phyloP scores from a whole-genome alignment of 306 rosid species.

The Arachis stenosperma region DNA sequence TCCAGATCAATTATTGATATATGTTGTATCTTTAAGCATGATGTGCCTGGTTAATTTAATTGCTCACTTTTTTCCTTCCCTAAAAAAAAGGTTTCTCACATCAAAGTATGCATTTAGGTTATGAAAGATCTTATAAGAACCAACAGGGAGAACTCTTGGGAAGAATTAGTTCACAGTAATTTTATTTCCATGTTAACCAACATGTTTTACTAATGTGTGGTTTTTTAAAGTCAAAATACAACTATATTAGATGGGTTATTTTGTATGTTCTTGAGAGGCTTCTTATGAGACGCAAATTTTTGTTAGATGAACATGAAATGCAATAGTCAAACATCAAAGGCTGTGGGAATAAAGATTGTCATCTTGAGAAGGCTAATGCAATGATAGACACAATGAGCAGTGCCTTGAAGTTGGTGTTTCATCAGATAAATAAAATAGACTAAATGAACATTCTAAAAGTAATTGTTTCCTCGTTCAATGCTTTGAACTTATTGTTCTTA shows the following conservation, averaged over 20 bases:
- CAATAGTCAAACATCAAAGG: conserved; percentile 55
- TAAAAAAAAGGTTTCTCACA: too few relatives aligned
- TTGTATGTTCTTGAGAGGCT: conserved; percentile 91
- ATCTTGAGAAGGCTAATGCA: conserved; percentile 92
- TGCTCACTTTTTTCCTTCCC: too few relatives aligned
- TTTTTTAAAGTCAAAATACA: conserved; percentile 82
- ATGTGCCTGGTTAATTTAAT: too few relatives aligned
- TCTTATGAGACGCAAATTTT: conserved; percentile 92
- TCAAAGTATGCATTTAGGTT: too few relatives aligned
- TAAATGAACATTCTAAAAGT: conserved; percentile 93
- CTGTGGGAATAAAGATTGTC: conserved; percentile 57
- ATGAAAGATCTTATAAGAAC: conserved; percentile 47
- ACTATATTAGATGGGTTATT: conserved; percentile 89
- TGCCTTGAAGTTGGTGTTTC: conserved; percentile 80
- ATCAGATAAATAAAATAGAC: conserved; percentile 77
- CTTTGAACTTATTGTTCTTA: background rate
- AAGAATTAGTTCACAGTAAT: conserved; percentile 91
- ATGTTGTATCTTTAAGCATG: too few relatives aligned
- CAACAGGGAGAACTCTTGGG: conserved; percentile 92
- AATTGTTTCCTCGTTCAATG: conserved; percentile 44
- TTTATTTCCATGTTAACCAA: conserved; percentile 89
- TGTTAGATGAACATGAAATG: conserved; percentile 84
- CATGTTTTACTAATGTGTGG: conserved; percentile 97
- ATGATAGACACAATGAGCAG: conserved; percentile 93
- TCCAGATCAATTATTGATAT: too few relatives aligned